Conservation (phyloP, 176 grass and related monocot species). For the sorghum (Sorghum bicolor) region Sorghum_bicolor_NCBIv3 NC_012876.2:56823501-56824000, state of each 20-base stretch:
- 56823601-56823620: background rate
- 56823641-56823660: conserved; percentile 70
- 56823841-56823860: background rate
- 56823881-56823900: background rate
- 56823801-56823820: conserved; percentile 34
- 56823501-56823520: conserved; percentile 75
- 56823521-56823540: conserved; percentile 9
- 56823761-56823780: conserved; percentile 17
- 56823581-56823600: background rate
- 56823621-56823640: conserved; percentile 11
- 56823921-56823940: background rate
- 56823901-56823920: background rate
- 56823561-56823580: background rate
- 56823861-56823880: background rate
- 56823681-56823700: conserved; percentile 88
- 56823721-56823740: conserved; percentile 88
- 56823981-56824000: background rate
- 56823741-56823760: conserved; percentile 51
- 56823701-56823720: conserved; percentile 98
- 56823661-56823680: conserved; percentile 98
- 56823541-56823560: background rate
- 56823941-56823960: background rate
- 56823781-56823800: conserved; percentile 34
- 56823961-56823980: background rate
- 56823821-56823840: background rate